Percentiles rank a stretch among this genome's conserved stretches.
Evolutionary conservation across 345 rosid species (phyloP).

Genomic region (Ceriops tagal): DNA sequence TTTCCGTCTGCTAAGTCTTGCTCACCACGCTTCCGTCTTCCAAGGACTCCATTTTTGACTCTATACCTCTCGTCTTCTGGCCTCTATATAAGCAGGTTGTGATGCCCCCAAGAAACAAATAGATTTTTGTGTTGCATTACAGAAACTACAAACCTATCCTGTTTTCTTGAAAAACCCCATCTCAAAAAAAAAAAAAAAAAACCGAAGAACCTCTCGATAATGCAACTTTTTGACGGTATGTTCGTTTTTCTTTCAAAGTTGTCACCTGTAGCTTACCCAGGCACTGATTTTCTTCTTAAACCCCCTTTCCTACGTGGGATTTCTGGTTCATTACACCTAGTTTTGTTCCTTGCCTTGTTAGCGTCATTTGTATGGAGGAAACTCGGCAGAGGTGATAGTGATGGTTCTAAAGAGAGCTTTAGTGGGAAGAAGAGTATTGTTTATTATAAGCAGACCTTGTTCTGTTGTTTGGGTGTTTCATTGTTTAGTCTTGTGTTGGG

Average conservation of each 20-base stretch:
- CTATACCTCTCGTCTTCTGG: not conserved
- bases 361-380: slow-evolving; percentile 13
- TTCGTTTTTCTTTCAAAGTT: slow-evolving; percentile 1
- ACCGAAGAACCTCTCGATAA: slow-evolving; percentile 10
- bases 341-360: slow-evolving; percentile 23
- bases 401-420: slow-evolving; percentile 6
- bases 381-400: not conserved
- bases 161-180: not conserved
- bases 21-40: slow-evolving; percentile 20
- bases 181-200: slow-evolving; percentile 1
- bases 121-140: no score
- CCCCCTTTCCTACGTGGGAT: slow-evolving; percentile 32
- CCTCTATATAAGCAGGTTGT: no score
- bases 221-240: slow-evolving; percentile 22
- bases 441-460: slow-evolving; percentile 41
- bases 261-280: slow-evolving; percentile 15
- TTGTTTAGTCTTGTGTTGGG: slow-evolving; percentile 46
- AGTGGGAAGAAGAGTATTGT: slow-evolving; percentile 13
- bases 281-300: slow-evolving; percentile 24
- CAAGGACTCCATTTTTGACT: slow-evolving; percentile 1
- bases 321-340: slow-evolving; percentile 32
- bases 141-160: no score
- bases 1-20: slow-evolving; percentile 24
- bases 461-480: slow-evolving; percentile 51
- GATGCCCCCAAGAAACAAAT: no score